Evolutionary conservation across 495 filamentous ascomycete genomes (phyloP).

Genomic region (Corynascus novoguineensis): DNA sequence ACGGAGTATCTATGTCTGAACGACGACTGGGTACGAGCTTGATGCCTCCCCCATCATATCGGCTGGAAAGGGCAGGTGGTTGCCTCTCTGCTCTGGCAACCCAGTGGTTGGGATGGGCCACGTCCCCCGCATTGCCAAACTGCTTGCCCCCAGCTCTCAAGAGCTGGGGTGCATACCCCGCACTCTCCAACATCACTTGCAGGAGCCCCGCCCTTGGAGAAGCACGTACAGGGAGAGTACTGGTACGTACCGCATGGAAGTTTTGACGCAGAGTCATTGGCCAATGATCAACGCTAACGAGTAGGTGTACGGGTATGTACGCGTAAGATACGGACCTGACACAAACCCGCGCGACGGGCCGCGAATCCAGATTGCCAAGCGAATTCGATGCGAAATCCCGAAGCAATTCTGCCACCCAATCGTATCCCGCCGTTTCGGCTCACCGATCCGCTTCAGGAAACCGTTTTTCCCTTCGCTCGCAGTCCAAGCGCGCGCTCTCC

Average conservation of each 20-base stretch:
- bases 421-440: conserved; percentile 1
- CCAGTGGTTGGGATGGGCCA: conserved; percentile 11
- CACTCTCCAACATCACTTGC: conserved; percentile 5
- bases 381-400: conserved; percentile 15
- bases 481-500: conserved; percentile 3
- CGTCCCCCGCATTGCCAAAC: conserved; percentile 4
- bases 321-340: conserved; percentile 9
- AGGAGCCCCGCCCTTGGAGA: background rate
- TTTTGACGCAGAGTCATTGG: too few relatives aligned
- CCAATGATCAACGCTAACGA: too few relatives aligned
- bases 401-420: conserved; percentile 29
- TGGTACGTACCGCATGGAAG: too few relatives aligned
- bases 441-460: conserved; percentile 20
- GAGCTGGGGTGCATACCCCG: conserved; percentile 18
- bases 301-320: too few relatives aligned
- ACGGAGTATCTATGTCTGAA: conserved; percentile 8
- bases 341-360: conserved; percentile 28
- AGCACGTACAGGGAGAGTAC: too few relatives aligned
- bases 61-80: conserved; percentile 21
- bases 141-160: conserved; percentile 4
- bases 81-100: conserved; percentile 7
- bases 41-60: background rate
- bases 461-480: conserved; percentile 14
- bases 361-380: conserved; percentile 32
- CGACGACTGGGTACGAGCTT: too few relatives aligned